Evolutionary conservation across 106 monocot genomes (phyloP).

Genomic region (Dendrobium huoshanense): DNA sequence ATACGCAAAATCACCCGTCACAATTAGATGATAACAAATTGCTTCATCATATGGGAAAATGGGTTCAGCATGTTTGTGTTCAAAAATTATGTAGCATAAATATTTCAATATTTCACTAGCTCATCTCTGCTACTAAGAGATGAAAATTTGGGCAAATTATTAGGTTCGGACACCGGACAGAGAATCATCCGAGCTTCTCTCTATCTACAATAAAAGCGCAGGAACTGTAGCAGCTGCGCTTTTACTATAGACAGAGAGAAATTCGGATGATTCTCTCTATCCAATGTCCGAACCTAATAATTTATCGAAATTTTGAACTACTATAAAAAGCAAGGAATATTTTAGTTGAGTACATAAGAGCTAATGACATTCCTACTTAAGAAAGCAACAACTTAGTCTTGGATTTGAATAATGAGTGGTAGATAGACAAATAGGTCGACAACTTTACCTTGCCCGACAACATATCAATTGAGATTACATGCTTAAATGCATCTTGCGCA

Average conservation of each 20-base stretch:
- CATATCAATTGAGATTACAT: slow-evolving; percentile 89
- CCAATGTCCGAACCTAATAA: too few species aligned
- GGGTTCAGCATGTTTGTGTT: too few species aligned
- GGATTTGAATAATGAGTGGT: not conserved
- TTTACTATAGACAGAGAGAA: too few species aligned
- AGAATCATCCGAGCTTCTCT: too few species aligned
- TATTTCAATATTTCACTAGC: not conserved
- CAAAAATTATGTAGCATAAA: not conserved
- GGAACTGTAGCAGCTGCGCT: too few species aligned
- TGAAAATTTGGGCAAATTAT: too few species aligned
- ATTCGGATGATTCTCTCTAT: too few species aligned
- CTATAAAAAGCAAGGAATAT: not conserved
- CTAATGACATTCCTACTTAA: too few species aligned
- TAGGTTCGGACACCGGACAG: too few species aligned
- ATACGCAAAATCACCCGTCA: not conserved
- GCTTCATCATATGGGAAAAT: not conserved
- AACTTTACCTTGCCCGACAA: slow-evolving; percentile 69
- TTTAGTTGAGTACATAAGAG: too few species aligned
- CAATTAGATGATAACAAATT: not conserved
- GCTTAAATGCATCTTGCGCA: slow-evolving; percentile 81
- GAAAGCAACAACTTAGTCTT: not conserved
- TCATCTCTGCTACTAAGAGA: not conserved
- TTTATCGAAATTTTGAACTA: too few species aligned
- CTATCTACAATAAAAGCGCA: too few species aligned
- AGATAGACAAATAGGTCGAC: not conserved